Percentiles rank a stretch among this genome's conserved stretches.
phyloP scores from a whole-genome alignment of 2,329 filamentous ascomycete genomes.

The Nectriaceae sp. region DNA sequence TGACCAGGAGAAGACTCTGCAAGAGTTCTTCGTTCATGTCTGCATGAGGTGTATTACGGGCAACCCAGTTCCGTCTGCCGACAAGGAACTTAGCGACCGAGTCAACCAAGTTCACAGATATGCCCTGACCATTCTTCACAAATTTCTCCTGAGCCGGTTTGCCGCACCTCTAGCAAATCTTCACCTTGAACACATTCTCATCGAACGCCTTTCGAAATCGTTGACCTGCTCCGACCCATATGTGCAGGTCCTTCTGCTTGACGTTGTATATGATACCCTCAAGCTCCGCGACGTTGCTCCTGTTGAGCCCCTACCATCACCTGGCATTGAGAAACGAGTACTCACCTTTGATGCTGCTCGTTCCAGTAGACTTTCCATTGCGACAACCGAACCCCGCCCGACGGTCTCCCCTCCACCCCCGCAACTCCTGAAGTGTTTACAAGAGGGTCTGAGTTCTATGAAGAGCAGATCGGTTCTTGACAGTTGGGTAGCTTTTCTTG shows the following conservation, averaged over 20 bases:
- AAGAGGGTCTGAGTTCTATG: constrained; percentile 75
- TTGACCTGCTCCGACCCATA: constrained; percentile 65
- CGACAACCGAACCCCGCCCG: constrained; percentile 29
- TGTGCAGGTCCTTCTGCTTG: constrained; percentile 76
- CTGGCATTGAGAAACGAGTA: constrained; percentile 49
- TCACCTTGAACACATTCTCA: constrained; percentile 70
- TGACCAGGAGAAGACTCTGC: constrained; percentile 60
- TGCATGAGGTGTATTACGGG: constrained; percentile 62
- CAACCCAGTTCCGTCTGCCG: constrained; percentile 20
- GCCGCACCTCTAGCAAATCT: constrained; percentile 60
- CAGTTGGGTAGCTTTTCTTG: constrained; percentile 86
- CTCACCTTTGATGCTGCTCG: constrained; percentile 44
- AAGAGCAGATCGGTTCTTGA: constrained; percentile 79
- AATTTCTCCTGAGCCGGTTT: constrained; percentile 67
- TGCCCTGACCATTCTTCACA: constrained; percentile 69
- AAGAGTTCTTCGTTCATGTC: constrained; percentile 67
- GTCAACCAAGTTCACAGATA: constrained; percentile 70
- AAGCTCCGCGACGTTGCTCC: constrained; percentile 58
- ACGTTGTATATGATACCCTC: constrained; percentile 74
- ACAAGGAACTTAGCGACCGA: constrained; percentile 37
- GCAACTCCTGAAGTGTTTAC: constrained; percentile 79
- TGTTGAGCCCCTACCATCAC: constrained; percentile 44
- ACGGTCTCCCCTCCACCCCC: constrained; percentile 56
- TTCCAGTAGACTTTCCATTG: constrained; percentile 41
- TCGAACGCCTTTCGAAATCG: constrained; percentile 66